Evolutionary conservation across 306 rosid species (phyloP).

Genomic region (Phaseolus lunatus): DNA sequence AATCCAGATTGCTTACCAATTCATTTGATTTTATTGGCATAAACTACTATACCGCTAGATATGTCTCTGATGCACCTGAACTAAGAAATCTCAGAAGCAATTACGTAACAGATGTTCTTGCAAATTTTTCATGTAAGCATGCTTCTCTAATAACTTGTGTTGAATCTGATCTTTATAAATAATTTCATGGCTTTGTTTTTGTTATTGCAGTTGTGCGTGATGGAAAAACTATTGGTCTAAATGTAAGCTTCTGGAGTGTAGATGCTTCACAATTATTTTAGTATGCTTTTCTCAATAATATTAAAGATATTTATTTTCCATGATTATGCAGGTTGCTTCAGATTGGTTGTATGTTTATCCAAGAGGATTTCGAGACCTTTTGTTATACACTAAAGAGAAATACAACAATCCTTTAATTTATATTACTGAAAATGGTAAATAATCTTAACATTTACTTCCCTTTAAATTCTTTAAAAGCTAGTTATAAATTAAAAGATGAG

Average conservation of each 20-base stretch:
- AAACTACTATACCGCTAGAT: constrained; percentile 55
- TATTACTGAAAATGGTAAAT: constrained; percentile 68
- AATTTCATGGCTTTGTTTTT: background rate
- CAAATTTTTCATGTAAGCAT: constrained; percentile 40
- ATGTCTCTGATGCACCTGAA: constrained; percentile 46
- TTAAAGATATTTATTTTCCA: background rate
- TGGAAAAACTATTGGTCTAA: constrained; percentile 46
- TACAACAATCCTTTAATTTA: constrained; percentile 64
- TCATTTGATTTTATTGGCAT: constrained; percentile 72
- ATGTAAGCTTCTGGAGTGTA: constrained; percentile 9
- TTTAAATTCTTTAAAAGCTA: background rate
- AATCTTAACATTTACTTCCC: background rate
- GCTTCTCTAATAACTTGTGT: background rate
- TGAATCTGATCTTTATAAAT: background rate
- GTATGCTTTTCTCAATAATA: background rate
- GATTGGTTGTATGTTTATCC: constrained; percentile 61
- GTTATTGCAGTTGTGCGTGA: constrained; percentile 23
- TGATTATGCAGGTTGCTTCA: constrained; percentile 55
- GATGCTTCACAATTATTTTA: background rate
- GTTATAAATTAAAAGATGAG: background rate
- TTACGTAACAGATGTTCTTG: constrained; percentile 49
- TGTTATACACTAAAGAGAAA: constrained; percentile 51
- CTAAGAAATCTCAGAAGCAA: constrained; percentile 12
- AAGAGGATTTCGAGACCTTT: constrained; percentile 52
- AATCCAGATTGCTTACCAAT: constrained; percentile 47